A percentile compares a stretch with the other conserved stretches of the same genome.
Conservation (phyloP, 306 rosid species). For the Carpinus viminea region DNA sequence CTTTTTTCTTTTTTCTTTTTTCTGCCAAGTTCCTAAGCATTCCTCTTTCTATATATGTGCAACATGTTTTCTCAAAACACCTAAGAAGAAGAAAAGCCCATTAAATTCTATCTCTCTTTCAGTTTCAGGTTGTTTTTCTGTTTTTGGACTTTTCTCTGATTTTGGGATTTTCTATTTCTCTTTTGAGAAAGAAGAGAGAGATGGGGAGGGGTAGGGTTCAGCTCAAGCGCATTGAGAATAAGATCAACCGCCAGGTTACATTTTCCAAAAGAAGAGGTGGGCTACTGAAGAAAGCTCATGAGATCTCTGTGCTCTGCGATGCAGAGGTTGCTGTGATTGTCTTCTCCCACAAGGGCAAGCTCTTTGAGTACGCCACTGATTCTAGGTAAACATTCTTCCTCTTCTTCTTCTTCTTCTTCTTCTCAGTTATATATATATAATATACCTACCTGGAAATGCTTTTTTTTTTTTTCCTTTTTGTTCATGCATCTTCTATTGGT, state of each 20-base stretch:
- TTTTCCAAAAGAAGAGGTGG: constrained; percentile 91
- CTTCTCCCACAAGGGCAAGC: constrained; percentile 87
- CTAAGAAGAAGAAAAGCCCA: constrained; percentile 35
- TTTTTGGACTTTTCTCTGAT: not conserved
- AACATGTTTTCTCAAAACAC: constrained; percentile 29
- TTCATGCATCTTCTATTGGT: not conserved
- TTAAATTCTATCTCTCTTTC: constrained; percentile 19
- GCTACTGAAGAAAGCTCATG: constrained; percentile 82
- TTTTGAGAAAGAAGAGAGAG: not conserved
- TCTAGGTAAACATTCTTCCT: constrained; percentile 51
- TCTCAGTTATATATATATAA: too few species aligned
- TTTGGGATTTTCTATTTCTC: not conserved
- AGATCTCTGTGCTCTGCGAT: constrained; percentile 93
- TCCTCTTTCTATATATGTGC: constrained; percentile 11
- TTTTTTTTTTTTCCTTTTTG: too few species aligned
- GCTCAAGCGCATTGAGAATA: constrained; percentile 84
- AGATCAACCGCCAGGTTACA: constrained; percentile 86
- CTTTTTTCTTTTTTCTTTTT: not conserved
- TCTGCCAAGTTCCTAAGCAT: not conserved
- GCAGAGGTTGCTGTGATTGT: constrained; percentile 93
- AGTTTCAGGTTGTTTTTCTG: constrained; percentile 15
- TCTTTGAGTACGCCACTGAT: constrained; percentile 83
- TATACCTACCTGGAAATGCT: too few species aligned
- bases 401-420: not conserved
- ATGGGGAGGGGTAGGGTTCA: constrained; percentile 98